phyloP scores from a whole-genome alignment of 2,329 filamentous ascomycete species.

The Phyllosticta ampelicida region DNA sequence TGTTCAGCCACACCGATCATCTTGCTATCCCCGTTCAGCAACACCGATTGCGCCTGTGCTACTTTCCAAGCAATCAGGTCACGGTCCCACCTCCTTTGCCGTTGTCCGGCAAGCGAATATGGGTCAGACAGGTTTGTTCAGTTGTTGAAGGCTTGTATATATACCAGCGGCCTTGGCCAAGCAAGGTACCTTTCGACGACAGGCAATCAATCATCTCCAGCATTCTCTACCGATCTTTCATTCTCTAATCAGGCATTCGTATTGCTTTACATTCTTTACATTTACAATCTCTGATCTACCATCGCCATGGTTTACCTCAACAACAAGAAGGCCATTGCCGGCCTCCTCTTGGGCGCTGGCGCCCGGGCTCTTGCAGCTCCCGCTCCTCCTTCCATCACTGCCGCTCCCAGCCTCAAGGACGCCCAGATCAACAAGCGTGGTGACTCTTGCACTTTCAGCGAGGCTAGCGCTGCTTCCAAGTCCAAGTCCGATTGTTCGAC shows the following conservation, averaged over 20 bases:
- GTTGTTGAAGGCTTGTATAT: neutral
- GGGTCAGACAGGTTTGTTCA: neutral
- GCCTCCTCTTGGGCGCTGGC: constrained; percentile 9
- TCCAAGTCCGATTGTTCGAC: constrained; percentile 9
- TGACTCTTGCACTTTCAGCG: constrained; percentile 12
- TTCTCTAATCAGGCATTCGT: neutral
- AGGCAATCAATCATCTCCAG: neutral
- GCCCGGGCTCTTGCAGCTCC: constrained; percentile 4
- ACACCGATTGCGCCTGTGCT: neutral
- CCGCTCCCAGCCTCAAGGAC: constrained; percentile 12
- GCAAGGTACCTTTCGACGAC: neutral
- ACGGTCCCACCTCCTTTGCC: neutral
- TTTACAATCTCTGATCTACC: neutral
- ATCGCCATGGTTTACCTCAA: constrained; percentile 8
- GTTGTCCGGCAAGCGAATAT: neutral
- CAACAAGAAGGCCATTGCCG: constrained; percentile 5
- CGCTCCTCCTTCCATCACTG: constrained; percentile 4
- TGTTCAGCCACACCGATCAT: neutral
- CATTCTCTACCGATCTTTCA: neutral
- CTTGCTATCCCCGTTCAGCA: neutral
- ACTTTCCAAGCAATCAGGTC: neutral
- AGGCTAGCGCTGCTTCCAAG: constrained; percentile 11
- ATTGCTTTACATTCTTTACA: neutral
- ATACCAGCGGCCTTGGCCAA: neutral
- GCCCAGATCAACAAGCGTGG: constrained; percentile 15